Evolutionary conservation across 192 early-diverging fungal species (phyloP), one percentile per base, ranked within the genome.

Genomic region (Podochytrium sp.): DNA sequence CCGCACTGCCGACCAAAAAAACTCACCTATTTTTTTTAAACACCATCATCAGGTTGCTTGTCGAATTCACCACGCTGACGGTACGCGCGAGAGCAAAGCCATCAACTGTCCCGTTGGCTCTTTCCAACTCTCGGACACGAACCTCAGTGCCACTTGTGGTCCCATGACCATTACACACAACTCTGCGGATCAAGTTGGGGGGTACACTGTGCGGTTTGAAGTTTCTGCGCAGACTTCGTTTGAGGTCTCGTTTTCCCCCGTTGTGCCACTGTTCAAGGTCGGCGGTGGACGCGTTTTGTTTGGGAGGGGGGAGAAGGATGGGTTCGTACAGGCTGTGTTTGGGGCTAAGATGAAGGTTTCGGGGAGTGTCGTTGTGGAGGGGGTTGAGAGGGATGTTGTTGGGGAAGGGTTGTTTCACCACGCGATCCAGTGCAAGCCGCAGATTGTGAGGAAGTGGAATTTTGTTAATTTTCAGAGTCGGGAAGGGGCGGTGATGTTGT

Each of bases 381-480:
- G 90, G 23, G 71, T 88, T 55, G 81, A 80, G 16, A n/a, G n/a
- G 20, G 33, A 51, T 23, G 49, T 30, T 20, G 40, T 18, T 14
- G 93, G 94, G 25, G 79, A 83, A 20, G 91, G 90, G 39, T 80
- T 92, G 60, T 95, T 93, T 79, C 89, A 93, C 43, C 92, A 95
- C 61, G 96, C 93, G 2, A 80, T 94, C 64, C 93, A 95, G 74
- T 86, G 82, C 67, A 93, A 91, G 74, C 94, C 95, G 35, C 92
- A 96, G 38, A 84, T 91, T 51, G 90, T 91, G 27, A 91, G 90
- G 42, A 85, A 89, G 75, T 97, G 94, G 94, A 94, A 92, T 76
- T 93, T 92, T 79, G 81, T 83, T 38, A 87, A 91, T 68, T 93
- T 97, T 75, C 90, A 91, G 39, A 83, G 83, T 25, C 71, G 85